Base-by-base conservation (phyloP, 306 rosid species). In the Arachis hypogaea region DNA sequence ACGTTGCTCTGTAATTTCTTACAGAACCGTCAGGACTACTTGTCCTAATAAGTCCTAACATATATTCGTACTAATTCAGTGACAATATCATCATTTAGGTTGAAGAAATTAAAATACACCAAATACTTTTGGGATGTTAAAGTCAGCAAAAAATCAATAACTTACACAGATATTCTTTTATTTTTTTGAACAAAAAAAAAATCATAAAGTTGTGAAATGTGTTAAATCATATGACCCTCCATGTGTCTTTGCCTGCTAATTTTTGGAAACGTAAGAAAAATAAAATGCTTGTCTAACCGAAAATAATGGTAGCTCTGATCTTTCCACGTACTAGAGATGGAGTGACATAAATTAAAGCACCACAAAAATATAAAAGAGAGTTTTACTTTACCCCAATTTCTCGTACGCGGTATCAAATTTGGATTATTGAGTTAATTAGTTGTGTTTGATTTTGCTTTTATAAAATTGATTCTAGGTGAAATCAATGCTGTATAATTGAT, bases 81-180 rank as follows among this genome's bases (percentile, higher is more conserved):
- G 77, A 63, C 59, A 3, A 54, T 71, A 63, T 45, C 71, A 78
- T 75, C 77, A 65, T 76, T 64, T 57, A 45, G 68, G 55, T 5
- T 44, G 38, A 66, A 66, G 79, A 71, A 78, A 60, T 38, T 54
- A 44, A 78, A 66, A 45, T 54, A 44, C 16, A 44, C 38, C 62
- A 69, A 65, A 51, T 22, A 33, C 4, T 33, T 70, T 38, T 54
- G 60, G 52, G 59, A 42, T 64, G 22, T 38, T 46, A 30, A 52
- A 49, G 80, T 73, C 77, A 74, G 33, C 11, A 33, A 52, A 33
- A 79, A 71, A 75, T 75, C 71, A 65, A 63, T 72, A 63, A 73
- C 77, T 60, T 44, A 33, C 30, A 29, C 38, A 67, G 12, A 11
- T 6, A 5, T 54, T 7, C 1, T 9, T 8, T n/a, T 11, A 7